These are phyloP conservation scores for Graphilbum ipis-grandicollis DNA, from an alignment of 2,329 filamentous ascomycete species.

Conservation along the genomic window DNA sequence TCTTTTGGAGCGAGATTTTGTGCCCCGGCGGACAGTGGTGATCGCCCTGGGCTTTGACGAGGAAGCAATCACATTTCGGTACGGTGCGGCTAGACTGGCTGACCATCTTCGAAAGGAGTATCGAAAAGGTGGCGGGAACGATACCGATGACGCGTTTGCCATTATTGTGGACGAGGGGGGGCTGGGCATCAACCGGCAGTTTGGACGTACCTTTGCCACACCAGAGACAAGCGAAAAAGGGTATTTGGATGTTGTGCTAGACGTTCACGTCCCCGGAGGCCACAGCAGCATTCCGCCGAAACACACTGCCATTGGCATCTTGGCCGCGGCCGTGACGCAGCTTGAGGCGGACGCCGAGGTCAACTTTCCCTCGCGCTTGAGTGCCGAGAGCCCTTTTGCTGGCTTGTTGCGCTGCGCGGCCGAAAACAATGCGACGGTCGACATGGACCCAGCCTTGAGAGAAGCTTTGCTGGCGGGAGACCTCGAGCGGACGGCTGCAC, in stretches of 20 bases:
- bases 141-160: slow-evolving; percentile 31
- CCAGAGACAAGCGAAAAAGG: slow-evolving; percentile 45
- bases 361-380: slow-evolving; percentile 14
- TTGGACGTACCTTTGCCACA: slow-evolving; percentile 30
- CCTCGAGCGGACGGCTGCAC: slow-evolving; percentile 29
- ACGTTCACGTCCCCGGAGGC: slow-evolving; percentile 36
- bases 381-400: slow-evolving; percentile 23
- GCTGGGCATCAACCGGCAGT: slow-evolving; percentile 23
- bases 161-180: slow-evolving; percentile 39
- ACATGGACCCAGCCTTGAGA: neutral
- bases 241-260: slow-evolving; percentile 35
- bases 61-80: slow-evolving; percentile 30
- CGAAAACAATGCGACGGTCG: neutral
- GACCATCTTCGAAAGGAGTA: slow-evolving; percentile 27
- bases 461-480: slow-evolving; percentile 11
- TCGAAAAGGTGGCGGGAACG: slow-evolving; percentile 22
- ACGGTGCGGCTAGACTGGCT: slow-evolving; percentile 30
- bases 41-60: slow-evolving; percentile 46
- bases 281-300: slow-evolving; percentile 37
- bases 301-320: slow-evolving; percentile 34
- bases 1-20: slow-evolving; percentile 31
- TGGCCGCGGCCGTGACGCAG: slow-evolving; percentile 24
- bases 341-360: slow-evolving; percentile 26
- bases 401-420: slow-evolving; percentile 26
- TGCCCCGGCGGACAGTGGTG: slow-evolving; percentile 35